Evolutionary conservation across 2,329 filamentous ascomycete genomes (phyloP).

Genomic region (Ilyonectria sp.): DNA sequence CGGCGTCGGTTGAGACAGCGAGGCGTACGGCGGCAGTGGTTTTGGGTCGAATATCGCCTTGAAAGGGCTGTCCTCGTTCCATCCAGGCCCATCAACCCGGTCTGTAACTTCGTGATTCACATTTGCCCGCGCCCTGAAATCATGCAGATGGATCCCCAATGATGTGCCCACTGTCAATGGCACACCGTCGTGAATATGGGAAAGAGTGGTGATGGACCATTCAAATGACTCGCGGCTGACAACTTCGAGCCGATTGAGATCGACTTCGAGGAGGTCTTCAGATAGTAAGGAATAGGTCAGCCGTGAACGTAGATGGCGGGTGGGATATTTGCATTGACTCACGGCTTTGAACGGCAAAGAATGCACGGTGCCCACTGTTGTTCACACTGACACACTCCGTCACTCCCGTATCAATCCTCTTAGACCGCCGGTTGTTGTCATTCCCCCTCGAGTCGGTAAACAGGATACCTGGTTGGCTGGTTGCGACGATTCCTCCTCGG

Average conservation of each 20-base stretch:
- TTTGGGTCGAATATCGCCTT: slow-evolving; percentile 65
- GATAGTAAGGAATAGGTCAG: slow-evolving; percentile 11
- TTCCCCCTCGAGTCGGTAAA: slow-evolving; percentile 67
- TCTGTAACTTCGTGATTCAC: slow-evolving; percentile 54
- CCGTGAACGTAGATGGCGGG: not conserved
- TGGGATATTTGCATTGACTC: slow-evolving; percentile 49
- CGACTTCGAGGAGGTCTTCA: slow-evolving; percentile 81
- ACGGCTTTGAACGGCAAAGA: slow-evolving; percentile 84
- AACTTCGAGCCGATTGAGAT: slow-evolving; percentile 80
- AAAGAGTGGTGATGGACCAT: slow-evolving; percentile 87
- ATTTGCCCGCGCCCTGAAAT: slow-evolving; percentile 70
- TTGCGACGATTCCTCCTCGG: slow-evolving; percentile 75
- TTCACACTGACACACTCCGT: slow-evolving; percentile 90
- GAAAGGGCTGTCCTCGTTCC: slow-evolving; percentile 50
- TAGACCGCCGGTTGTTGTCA: slow-evolving; percentile 64
- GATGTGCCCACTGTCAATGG: slow-evolving; percentile 90
- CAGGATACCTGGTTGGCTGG: slow-evolving; percentile 78
- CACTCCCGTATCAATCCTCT: slow-evolving; percentile 79
- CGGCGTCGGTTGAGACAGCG: slow-evolving; percentile 84
- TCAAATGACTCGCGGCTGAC: slow-evolving; percentile 81
- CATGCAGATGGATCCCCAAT: slow-evolving; percentile 85
- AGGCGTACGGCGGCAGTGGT: slow-evolving; percentile 73
- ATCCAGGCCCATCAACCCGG: slow-evolving; percentile 50
- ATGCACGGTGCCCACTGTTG: slow-evolving; percentile 76
- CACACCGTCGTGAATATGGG: slow-evolving; percentile 74